Conservation (phyloP, 2,329 filamentous ascomycete species). For the Phyllosticta paracitricarpa region DNA sequence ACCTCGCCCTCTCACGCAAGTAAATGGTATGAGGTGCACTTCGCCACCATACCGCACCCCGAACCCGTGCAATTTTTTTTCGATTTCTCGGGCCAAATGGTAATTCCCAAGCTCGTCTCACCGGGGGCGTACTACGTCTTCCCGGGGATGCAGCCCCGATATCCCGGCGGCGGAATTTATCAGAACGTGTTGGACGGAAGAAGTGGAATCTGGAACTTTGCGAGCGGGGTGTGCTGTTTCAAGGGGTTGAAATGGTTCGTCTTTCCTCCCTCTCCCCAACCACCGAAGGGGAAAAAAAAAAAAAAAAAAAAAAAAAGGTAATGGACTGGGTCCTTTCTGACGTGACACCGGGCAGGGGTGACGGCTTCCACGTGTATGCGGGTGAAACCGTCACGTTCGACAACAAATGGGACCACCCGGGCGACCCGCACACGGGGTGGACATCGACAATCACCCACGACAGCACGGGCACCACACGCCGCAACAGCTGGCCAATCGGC, state of each 20-base stretch:
- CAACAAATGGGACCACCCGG: conserved; percentile 14
- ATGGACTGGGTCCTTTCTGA: not conserved
- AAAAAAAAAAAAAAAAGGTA: too few relatives aligned
- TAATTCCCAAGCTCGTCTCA: conserved; percentile 13
- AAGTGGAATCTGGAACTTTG: conserved; percentile 34
- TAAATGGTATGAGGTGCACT: conserved; percentile 16
- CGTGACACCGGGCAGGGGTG: conserved; percentile 10
- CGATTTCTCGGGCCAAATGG: conserved; percentile 14
- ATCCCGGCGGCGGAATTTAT: conserved; percentile 30
- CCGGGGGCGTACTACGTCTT: conserved; percentile 33
- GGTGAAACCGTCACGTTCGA: conserved; percentile 26
- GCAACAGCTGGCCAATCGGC: conserved; percentile 26
- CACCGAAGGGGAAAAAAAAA: too few relatives aligned
- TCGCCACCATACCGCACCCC: conserved; percentile 10
- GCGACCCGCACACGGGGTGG: conserved; percentile 19
- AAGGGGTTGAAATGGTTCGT: conserved; percentile 26
- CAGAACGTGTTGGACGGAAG: conserved; percentile 34
- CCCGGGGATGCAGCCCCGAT: conserved; percentile 33
- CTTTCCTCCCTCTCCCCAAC: too few relatives aligned
- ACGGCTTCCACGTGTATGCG: conserved; percentile 29
- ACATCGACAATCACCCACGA: conserved; percentile 23
- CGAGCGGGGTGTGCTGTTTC: conserved; percentile 33
- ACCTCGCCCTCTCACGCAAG: conserved; percentile 5
- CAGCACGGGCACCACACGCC: conserved; percentile 20
- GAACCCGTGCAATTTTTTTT: conserved; percentile 10